These are phyloP conservation scores for Zymoseptoria tritici DNA, from an alignment of 2,329 filamentous ascomycete species.

Conservation along the genomic window DNA sequence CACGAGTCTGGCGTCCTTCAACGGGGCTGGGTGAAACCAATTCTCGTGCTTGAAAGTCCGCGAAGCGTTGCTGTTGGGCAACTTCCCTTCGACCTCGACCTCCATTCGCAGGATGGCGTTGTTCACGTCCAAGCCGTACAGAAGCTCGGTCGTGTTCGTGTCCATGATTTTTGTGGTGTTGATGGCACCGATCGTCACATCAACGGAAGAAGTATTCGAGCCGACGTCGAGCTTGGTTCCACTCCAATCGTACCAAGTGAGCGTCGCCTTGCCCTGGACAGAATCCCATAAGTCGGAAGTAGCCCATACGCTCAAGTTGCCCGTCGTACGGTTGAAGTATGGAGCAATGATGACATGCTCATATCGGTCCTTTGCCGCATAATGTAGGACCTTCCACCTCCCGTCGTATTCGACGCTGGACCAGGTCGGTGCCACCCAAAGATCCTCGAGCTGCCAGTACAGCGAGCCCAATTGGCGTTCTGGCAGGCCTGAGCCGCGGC, in stretches of 20 bases:
- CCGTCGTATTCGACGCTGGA: slow-evolving; percentile 56
- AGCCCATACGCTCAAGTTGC: slow-evolving; percentile 47
- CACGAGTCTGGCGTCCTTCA: slow-evolving; percentile 40
- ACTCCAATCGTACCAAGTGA: slow-evolving; percentile 47
- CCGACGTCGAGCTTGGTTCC: slow-evolving; percentile 39
- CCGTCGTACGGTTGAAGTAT: slow-evolving; percentile 46
- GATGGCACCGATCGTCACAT: slow-evolving; percentile 43
- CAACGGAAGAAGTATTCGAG: slow-evolving; percentile 20
- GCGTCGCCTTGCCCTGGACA: slow-evolving; percentile 38
- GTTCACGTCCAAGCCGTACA: slow-evolving; percentile 22
- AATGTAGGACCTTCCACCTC: slow-evolving; percentile 56
- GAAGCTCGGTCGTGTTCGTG: slow-evolving; percentile 32
- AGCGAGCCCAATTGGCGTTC: slow-evolving; percentile 53
- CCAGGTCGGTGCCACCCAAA: slow-evolving; percentile 55
- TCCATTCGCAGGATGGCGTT: slow-evolving; percentile 41
- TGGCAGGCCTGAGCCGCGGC: slow-evolving; percentile 49
- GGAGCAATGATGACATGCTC: slow-evolving; percentile 53
- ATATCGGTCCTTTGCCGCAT: slow-evolving; percentile 52
- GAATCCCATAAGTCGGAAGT: slow-evolving; percentile 52
- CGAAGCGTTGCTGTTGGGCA: slow-evolving; percentile 39
- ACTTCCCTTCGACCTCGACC: slow-evolving; percentile 38
- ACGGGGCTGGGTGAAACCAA: slow-evolving; percentile 42
- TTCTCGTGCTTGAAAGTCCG: slow-evolving; percentile 44
- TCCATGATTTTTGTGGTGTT: slow-evolving; percentile 46
- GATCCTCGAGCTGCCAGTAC: slow-evolving; percentile 61